These are phyloP conservation scores for Plectosphaerella cucumerina DNA, from an alignment of 2,329 filamentous ascomycete species.

Conservation along the genomic window DNA sequence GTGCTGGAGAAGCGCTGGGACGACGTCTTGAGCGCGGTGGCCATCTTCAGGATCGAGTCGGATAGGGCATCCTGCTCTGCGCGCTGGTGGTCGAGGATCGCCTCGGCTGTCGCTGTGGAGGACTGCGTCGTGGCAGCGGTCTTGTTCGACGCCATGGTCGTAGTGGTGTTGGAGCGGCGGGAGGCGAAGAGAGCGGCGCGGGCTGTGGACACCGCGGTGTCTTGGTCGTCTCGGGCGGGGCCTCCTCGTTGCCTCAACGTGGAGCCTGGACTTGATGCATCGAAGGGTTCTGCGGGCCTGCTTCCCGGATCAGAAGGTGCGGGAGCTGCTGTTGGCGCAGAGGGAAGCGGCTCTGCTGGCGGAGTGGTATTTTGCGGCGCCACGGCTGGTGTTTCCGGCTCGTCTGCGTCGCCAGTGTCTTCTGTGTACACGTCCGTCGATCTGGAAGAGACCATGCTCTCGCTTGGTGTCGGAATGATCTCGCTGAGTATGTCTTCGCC, in stretches of 20 bases:
- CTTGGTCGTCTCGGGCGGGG: constrained; percentile 6
- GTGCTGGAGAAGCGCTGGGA: constrained; percentile 67
- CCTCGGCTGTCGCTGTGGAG: constrained; percentile 57
- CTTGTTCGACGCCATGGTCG: constrained; percentile 18
- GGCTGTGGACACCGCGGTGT: constrained; percentile 25
- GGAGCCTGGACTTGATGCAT: constrained; percentile 20
- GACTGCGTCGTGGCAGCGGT: constrained; percentile 27
- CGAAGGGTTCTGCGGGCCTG: constrained; percentile 7
- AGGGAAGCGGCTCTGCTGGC: neutral
- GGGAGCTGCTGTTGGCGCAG: neutral
- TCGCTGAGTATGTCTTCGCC: constrained; percentile 54
- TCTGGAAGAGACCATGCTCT: constrained; percentile 40
- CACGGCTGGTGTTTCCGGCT: constrained; percentile 4
- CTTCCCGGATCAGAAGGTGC: constrained; percentile 18
- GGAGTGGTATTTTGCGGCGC: constrained; percentile 1
- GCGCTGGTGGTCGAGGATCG: constrained; percentile 71
- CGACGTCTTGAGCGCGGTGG: constrained; percentile 70
- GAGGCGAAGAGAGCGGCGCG: constrained; percentile 41
- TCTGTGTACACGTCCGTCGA: constrained; percentile 16
- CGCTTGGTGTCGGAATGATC: constrained; percentile 51
- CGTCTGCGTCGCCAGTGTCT: constrained; percentile 14
- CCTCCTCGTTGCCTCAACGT: constrained; percentile 27
- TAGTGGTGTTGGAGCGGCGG: constrained; percentile 18
- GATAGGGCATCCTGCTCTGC: constrained; percentile 81
- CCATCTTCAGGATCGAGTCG: constrained; percentile 75